Evolutionary conservation across 1,284 basidiomycete species (phyloP).

Genomic region (Marasmius sp.): DNA sequence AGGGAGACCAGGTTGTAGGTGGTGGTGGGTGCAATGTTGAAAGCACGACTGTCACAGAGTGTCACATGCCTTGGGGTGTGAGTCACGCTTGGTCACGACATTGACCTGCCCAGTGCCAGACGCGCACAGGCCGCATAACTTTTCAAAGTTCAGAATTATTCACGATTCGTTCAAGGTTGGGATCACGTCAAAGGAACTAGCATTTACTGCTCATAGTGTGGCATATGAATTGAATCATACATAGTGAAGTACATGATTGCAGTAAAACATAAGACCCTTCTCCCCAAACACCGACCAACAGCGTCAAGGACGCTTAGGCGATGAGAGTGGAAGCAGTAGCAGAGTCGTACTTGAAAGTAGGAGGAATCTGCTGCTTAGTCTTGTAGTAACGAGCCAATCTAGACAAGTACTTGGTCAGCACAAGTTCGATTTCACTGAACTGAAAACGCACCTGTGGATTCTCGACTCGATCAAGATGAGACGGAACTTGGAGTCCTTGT

Average conservation of each 20-base stretch:
- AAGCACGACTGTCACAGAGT: background rate
- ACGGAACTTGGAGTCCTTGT: constrained; percentile 98
- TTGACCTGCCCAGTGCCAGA: no score
- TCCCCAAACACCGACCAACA: background rate
- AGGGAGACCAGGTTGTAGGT: background rate
- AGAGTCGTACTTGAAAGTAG: constrained; percentile 97
- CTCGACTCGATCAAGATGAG: constrained; percentile 98
- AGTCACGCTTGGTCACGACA: no score
- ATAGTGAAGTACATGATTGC: background rate
- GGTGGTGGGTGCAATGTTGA: no score
- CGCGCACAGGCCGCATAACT: no score
- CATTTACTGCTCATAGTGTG: background rate
- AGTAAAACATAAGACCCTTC: background rate
- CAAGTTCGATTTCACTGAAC: constrained; percentile 9
- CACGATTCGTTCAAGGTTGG: background rate
- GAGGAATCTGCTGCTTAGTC: constrained; percentile 95
- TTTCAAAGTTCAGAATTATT: background rate
- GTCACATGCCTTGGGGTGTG: background rate
- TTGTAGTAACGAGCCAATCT: constrained; percentile 91
- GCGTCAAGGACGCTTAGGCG: constrained; percentile 46
- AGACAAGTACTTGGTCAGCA: background rate
- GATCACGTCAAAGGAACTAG: background rate
- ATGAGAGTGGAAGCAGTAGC: constrained; percentile 87
- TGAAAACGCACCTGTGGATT: constrained; percentile 77
- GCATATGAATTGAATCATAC: background rate